Percentiles rank a stretch among this genome's conserved stretches.
phyloP scores from a whole-genome alignment of 805 yeast species.

The Ogataea haglerorum region DNA sequence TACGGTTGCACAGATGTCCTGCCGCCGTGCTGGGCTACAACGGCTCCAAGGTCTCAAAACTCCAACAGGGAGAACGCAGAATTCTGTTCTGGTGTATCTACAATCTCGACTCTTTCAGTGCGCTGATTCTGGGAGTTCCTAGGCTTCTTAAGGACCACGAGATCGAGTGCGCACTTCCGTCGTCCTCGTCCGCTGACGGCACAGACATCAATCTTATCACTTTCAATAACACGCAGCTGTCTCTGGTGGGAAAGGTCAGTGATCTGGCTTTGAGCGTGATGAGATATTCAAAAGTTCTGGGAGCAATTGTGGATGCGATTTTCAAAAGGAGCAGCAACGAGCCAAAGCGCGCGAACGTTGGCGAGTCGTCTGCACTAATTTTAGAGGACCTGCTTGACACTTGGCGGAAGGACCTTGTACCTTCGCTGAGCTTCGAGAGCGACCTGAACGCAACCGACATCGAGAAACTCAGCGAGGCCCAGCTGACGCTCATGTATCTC shows the following conservation, averaged over 20 bases:
- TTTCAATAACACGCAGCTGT: conserved; percentile 54
- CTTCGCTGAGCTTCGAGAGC: conserved; percentile 52
- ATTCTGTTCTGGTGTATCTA: conserved; percentile 83
- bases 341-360: conserved; percentile 25
- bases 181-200: conserved; percentile 36
- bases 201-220: conserved; percentile 53
- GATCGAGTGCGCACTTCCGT: conserved; percentile 83
- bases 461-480: conserved; percentile 39
- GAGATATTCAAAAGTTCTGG: conserved; percentile 69
- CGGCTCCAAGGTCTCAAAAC: conserved; percentile 60
- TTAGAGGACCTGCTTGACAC: conserved; percentile 68
- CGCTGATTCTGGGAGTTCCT: conserved; percentile 80
- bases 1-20: conserved; percentile 83
- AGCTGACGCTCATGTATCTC: conserved; percentile 50
- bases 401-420: conserved; percentile 74
- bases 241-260: conserved; percentile 68
- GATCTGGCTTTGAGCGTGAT: conserved; percentile 60
- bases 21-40: conserved; percentile 69
- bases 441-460: conserved; percentile 52
- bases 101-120: conserved; percentile 69
- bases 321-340: conserved; percentile 54
- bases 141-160: conserved; percentile 75
- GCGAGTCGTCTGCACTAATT: conserved; percentile 32
- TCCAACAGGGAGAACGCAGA: conserved; percentile 80
- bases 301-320: conserved; percentile 66